Conservation (phyloP, 495 filamentous ascomycete genomes). For the Lophiotrema nucula region DNA sequence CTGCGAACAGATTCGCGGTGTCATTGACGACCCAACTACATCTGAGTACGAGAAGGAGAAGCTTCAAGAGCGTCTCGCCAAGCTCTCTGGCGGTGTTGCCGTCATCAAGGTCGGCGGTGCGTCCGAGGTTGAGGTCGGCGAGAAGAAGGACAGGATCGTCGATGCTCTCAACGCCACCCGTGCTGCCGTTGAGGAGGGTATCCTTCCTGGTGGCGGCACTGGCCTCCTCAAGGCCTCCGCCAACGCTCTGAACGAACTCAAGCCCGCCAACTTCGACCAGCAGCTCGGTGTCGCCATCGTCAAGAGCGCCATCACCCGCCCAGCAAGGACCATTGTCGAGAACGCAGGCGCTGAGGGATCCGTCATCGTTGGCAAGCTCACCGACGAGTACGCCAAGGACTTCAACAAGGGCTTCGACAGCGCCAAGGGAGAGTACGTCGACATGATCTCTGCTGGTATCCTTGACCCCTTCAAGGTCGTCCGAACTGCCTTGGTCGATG, state of each 20-base stretch:
- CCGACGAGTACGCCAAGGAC: constrained; percentile 84
- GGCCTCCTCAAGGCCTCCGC: constrained; percentile 94
- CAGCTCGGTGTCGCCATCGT: constrained; percentile 96
- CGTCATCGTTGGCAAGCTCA: constrained; percentile 96
- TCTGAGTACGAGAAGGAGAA: constrained; percentile 99
- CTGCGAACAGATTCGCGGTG: constrained; percentile 97
- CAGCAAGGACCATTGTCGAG: constrained; percentile 92
- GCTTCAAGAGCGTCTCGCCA: constrained; percentile 97
- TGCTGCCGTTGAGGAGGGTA: constrained; percentile 97
- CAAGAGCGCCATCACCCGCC: constrained; percentile 94
- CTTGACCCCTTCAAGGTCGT: constrained; percentile 99
- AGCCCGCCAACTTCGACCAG: constrained; percentile 95
- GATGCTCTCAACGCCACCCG: constrained; percentile 98
- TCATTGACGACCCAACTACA: constrained; percentile 88
- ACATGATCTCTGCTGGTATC: constrained; percentile 97
- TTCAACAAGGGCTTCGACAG: constrained; percentile 99
- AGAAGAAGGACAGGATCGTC: constrained; percentile 99
- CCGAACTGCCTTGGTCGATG: constrained; percentile 89
- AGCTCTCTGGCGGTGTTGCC: constrained; percentile 97
- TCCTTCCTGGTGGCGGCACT: constrained; percentile 96
- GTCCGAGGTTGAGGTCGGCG: constrained; percentile 95
- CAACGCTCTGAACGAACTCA: constrained; percentile 78
- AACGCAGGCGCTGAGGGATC: constrained; percentile 96
- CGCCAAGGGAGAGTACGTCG: constrained; percentile 93
- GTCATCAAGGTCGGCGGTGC: constrained; percentile 98